Evolutionary conservation across 768 basidiomycete genomes (phyloP), one percentile per base, ranked within the genome.

Genomic region (Leccinum longicurvipes): DNA sequence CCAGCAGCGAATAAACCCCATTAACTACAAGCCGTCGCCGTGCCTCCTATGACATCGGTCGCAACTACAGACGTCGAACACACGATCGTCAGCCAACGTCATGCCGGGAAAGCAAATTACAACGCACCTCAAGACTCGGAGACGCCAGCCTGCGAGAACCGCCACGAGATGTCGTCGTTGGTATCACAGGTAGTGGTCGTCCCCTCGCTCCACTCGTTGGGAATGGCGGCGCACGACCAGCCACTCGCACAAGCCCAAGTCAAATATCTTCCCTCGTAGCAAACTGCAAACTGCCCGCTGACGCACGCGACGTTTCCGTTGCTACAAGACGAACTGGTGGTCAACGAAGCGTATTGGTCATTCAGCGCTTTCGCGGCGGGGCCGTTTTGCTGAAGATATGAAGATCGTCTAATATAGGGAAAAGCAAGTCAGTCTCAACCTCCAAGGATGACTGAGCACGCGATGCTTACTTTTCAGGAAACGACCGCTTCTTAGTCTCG

Each of bases 281-380:
- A 67, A 8, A 46, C 17, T 2, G 60, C 66, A 44, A 60, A 67
- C 46, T 53, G 32, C 23, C 61, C 63, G 19, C 21, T n/a, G 44
- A 67, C 46, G 44, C 66, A 67, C 27, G 66, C 66, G 23, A 54
- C 1, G 1, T 67, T 41, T 3, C 60, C 66, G 12, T 59, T 46
- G 7, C 41, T 55, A 50, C 66, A 67, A 17, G 63, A 15, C 21
- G 63, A 67, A 55, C 23, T 54, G 17, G 48, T 28, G n/a, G 55
- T 59, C 39, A 67, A 44, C 4, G 58, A 11, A 0, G 32, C 36
- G 19, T 67, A 67, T 31, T 67, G 58, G 32, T 64, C 59, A 24
- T 67, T 67, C n/a, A 67, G 53, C 21, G 57, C 60, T n/a, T 65
- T 55, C 12, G 66, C 61, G 46, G 63, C 66, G 21, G 59, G 63